Percentiles rank a stretch among this genome's conserved stretches.
Conservation (phyloP, 352 stramenopile species). For the Globisporangium cederbergense region DNA sequence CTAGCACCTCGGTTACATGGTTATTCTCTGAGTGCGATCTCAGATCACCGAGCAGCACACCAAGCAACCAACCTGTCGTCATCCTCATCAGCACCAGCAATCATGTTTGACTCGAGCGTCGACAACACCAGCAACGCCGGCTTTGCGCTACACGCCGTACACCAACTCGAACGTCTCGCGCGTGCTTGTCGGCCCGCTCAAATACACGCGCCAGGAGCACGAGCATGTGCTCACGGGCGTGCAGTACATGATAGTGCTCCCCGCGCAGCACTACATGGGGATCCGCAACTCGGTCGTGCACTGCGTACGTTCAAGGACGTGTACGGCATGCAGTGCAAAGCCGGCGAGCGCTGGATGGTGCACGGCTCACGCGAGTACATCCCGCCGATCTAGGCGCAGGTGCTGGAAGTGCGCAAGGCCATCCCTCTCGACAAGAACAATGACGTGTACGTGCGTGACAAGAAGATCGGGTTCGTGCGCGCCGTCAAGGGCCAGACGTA, state of each 20-base stretch:
- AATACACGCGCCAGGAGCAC: slow-evolving; percentile 79
- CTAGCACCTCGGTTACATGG: too few relatives aligned
- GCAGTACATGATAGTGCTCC: slow-evolving; percentile 75
- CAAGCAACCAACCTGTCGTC: not conserved
- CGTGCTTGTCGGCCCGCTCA: slow-evolving; percentile 70
- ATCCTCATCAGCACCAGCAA: not conserved
- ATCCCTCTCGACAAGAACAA: slow-evolving; percentile 79
- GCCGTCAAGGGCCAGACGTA: slow-evolving; percentile 76
- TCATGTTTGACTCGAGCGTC: slow-evolving; percentile 15
- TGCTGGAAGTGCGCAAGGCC: slow-evolving; percentile 70
- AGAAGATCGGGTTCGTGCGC: slow-evolving; percentile 69
- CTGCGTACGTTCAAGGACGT: slow-evolving; percentile 73
- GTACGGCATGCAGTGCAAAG: slow-evolving; percentile 63
- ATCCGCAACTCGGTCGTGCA: slow-evolving; percentile 67
- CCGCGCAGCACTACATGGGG: slow-evolving; percentile 74
- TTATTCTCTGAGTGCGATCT: too few relatives aligned
- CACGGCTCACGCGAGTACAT: slow-evolving; percentile 82
- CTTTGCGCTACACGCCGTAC: slow-evolving; percentile 62
- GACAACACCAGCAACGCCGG: slow-evolving; percentile 19
- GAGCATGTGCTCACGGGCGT: slow-evolving; percentile 62
- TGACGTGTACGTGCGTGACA: slow-evolving; percentile 75
- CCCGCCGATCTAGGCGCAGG: slow-evolving; percentile 63
- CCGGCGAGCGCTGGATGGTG: slow-evolving; percentile 79
- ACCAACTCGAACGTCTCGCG: slow-evolving; percentile 84
- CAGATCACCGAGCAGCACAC: not conserved